These are phyloP conservation scores for Colletotrichum eleusines DNA, from an alignment of 2,329 filamentous ascomycete species.

Conservation along the genomic window DNA sequence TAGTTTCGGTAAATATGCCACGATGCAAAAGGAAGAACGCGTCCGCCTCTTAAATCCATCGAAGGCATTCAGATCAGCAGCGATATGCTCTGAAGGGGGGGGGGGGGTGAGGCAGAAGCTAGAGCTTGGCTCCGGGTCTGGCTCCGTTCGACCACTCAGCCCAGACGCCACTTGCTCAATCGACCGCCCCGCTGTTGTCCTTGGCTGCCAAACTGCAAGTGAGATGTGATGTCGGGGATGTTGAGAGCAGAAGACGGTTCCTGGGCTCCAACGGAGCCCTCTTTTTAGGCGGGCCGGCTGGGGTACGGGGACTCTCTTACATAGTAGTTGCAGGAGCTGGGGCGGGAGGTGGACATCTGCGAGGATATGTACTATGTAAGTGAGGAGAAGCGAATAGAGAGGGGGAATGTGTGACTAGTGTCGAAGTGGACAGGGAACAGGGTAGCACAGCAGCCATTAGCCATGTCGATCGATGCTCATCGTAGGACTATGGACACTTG, in stretches of 20 bases:
- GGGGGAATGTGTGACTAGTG: not conserved
- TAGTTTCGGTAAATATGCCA: not conserved
- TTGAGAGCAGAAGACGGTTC: not conserved
- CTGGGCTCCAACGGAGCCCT: not conserved
- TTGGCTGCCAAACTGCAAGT: not conserved
- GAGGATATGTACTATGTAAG: constrained; percentile 3
- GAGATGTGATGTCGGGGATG: not conserved
- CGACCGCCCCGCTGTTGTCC: not conserved
- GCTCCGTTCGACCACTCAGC: not conserved
- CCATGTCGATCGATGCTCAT: not conserved
- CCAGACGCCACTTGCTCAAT: not conserved
- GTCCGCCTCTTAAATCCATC: not conserved
- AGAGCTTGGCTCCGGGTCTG: too few relatives aligned
- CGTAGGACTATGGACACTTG: not conserved
- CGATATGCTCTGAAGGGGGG: not conserved
- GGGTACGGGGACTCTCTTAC: not conserved
- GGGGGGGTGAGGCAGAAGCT: not conserved
- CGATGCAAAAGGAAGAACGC: not conserved
- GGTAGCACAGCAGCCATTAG: not conserved
- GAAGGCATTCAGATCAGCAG: not conserved
- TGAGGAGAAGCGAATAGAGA: constrained; percentile 15
- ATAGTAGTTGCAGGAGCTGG: not conserved
- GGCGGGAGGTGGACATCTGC: not conserved
- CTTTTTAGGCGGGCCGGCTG: not conserved
- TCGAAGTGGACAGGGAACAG: constrained; percentile 18